Base-by-base conservation (phyloP, 768 basidiomycete species). In the Tulasnella sp. region DNA sequence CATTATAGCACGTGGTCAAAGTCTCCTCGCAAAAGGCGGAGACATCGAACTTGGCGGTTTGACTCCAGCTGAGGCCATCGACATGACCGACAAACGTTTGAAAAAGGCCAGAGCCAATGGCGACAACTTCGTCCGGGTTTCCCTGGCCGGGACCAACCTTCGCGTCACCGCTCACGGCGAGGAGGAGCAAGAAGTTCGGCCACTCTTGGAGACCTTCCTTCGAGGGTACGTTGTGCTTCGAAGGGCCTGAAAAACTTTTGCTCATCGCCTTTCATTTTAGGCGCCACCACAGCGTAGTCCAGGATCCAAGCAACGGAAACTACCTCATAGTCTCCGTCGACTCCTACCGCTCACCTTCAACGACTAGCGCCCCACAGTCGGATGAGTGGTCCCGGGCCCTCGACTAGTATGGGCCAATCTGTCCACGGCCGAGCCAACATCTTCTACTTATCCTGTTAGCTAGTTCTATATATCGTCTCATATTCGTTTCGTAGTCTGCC, bases 311-410 rank as follows among this genome's bases (percentile, higher is more conserved):
- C 34, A 54, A 76, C 67, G 25, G 40, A 31, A 68, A 76, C 31
- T 31, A 69, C 15, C 42, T 76, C 7, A 68, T 76, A 11, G 69
- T 76, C 67, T 76, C 75, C 7, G 69, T 71, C 14, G 58, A 68
- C 67, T 31, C 67, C 17, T 54, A 75, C 74, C 72, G 54, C 36
- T 64, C 64, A 31, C 39, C 40, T 22, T 76, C 74, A 22, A 38
- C 75, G 15, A 71, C 36, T 17, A 67, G 75, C 25, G 75, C 75
- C 0, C 75, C 75, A 17, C 64, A 68, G 29, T 76, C 75, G 17
- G 75, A 76, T 36, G 75, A 76, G 42, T 76, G 75, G 75, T 76
- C 75, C 15, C 39, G 75, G 34, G 75, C 75, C 22, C 45, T 76
- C 19, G 75, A 76, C 38, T 76, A 64, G 58, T 64, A 14, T 34